Percentiles rank a stretch among this genome's conserved stretches.
Conservation (phyloP, 805 yeast genomes). For the Clavispora vitiphila region DNA sequence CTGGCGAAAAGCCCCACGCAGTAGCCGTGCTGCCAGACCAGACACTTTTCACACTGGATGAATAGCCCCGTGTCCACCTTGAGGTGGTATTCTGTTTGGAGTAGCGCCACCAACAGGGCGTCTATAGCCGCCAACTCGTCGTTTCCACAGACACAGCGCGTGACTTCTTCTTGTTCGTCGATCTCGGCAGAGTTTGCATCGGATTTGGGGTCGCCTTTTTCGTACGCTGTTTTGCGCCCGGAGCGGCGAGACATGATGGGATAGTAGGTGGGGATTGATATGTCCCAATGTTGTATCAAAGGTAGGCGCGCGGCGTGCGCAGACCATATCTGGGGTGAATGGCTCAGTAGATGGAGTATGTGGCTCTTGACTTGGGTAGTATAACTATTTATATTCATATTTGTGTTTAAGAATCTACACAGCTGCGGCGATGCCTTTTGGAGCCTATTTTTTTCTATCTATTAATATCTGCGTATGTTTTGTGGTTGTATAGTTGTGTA, state of each 20-base stretch:
- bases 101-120: slow-evolving; percentile 20
- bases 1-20: slow-evolving; percentile 83
- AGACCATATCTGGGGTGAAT: background rate
- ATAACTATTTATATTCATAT: no score
- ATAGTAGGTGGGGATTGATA: no score
- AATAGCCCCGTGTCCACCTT: slow-evolving; percentile 55
- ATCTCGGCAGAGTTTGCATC: slow-evolving; percentile 13
- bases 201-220: slow-evolving; percentile 4
- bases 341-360: no score
- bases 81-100: slow-evolving; percentile 29
- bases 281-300: background rate
- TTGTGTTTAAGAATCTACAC: no score
- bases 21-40: slow-evolving; percentile 96
- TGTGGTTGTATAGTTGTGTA: no score
- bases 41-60: slow-evolving; percentile 85
- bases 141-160: slow-evolving; percentile 39
- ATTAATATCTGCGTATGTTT: no score
- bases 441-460: no score
- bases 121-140: slow-evolving; percentile 32
- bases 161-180: slow-evolving; percentile 38
- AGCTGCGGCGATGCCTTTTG: no score
- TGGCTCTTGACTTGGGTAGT: no score
- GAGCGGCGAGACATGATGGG: slow-evolving; percentile 15
- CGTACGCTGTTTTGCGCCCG: slow-evolving; percentile 7
- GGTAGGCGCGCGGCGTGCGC: slow-evolving; percentile 4